Percentiles rank a stretch among this genome's conserved stretches.
phyloP scores from a whole-genome alignment of 2,329 filamentous ascomycete genomes.

The Hypoxylon sp. region DNA sequence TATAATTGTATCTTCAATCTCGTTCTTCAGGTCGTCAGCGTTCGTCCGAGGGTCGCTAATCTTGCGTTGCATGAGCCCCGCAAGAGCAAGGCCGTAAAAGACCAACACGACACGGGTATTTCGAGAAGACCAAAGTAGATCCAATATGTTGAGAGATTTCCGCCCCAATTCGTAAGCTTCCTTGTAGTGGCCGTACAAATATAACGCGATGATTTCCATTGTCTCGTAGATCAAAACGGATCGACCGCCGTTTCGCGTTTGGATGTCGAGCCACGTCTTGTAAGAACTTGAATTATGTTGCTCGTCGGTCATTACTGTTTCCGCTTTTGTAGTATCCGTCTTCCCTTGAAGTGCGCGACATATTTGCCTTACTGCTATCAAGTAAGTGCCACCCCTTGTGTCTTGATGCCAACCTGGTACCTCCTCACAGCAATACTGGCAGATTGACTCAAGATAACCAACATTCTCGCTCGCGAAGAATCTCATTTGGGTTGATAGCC shows the following conservation, averaged over 20 bases:
- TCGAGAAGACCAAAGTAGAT: constrained; percentile 71
- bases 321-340: constrained; percentile 67
- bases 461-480: constrained; percentile 80
- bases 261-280: constrained; percentile 70
- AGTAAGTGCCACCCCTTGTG: constrained; percentile 77
- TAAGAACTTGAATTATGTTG: constrained; percentile 72
- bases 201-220: constrained; percentile 73
- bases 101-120: constrained; percentile 71
- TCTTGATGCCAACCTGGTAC: constrained; percentile 80
- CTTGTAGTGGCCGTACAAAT: constrained; percentile 74
- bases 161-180: constrained; percentile 71
- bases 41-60: constrained; percentile 63
- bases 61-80: constrained; percentile 65
- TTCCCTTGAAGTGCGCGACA: constrained; percentile 82
- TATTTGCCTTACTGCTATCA: constrained; percentile 76
- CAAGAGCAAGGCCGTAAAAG: constrained; percentile 72
- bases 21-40: constrained; percentile 60
- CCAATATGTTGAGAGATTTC: constrained; percentile 62
- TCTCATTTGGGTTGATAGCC: constrained; percentile 75
- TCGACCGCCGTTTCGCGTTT: constrained; percentile 71
- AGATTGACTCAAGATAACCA: constrained; percentile 78
- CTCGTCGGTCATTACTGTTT: constrained; percentile 76
- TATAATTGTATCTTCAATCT: constrained; percentile 64
- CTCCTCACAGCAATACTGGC: constrained; percentile 80
- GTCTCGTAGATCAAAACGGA: constrained; percentile 78